Percentiles rank a stretch among this genome's conserved stretches.
phyloP scores from a whole-genome alignment of 345 rosid species.

The Excoecaria agallocha region DNA sequence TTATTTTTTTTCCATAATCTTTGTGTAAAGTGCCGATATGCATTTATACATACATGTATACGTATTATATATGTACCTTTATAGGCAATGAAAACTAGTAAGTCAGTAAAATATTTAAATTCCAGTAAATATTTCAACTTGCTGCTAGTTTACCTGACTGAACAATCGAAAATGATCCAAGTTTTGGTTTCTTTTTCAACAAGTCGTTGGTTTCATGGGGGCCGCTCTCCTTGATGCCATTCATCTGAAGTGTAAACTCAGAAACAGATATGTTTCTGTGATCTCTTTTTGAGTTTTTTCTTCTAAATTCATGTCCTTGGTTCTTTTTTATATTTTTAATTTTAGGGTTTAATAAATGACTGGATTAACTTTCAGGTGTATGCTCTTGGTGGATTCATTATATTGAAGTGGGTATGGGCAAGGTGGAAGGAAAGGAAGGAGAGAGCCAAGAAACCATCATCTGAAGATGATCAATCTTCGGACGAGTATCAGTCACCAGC shows the following conservation, averaged over 20 bases:
- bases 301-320: not conserved
- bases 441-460: constrained; percentile 35
- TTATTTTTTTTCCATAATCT: not conserved
- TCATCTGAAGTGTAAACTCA: not conserved
- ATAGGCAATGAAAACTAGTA: no score
- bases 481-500: constrained; percentile 23
- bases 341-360: no score
- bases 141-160: not conserved
- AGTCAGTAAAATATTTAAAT: not conserved
- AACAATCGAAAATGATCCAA: not conserved
- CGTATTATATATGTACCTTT: not conserved
- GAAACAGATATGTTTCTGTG: no score
- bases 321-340: not conserved
- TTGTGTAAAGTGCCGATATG: not conserved
- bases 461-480: constrained; percentile 31
- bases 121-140: not conserved
- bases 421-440: constrained; percentile 77
- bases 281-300: no score
- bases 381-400: constrained; percentile 76
- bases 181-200: not conserved
- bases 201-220: not conserved
- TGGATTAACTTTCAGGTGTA: constrained; percentile 50
- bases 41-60: not conserved
- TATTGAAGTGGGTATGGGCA: constrained; percentile 80
- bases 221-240: not conserved